Percentiles rank a stretch among this genome's conserved stretches.
phyloP scores from a whole-genome alignment of 176 grass and related monocot species.

The Tillandsia leiboldiana region DNA sequence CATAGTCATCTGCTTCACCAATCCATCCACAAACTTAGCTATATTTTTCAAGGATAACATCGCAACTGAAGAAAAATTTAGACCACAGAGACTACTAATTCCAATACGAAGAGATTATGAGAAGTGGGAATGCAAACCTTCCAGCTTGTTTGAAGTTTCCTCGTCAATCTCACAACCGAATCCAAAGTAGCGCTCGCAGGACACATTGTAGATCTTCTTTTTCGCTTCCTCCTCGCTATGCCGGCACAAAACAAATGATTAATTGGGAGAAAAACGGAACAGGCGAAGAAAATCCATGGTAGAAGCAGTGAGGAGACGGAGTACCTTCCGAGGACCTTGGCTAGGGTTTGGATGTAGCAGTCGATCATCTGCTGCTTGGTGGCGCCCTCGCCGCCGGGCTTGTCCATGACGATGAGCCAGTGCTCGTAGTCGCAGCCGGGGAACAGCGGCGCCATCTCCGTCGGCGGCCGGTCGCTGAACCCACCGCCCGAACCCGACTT shows the following conservation, averaged over 20 bases:
- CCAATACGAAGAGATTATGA: not conserved
- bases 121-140: constrained; percentile 30
- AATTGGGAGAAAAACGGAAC: not conserved
- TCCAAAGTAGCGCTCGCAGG: constrained; percentile 88
- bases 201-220: constrained; percentile 92
- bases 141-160: constrained; percentile 77
- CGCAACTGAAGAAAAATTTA: too few relatives aligned
- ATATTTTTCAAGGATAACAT: too few relatives aligned
- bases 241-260: not conserved
- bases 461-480: constrained; percentile 59
- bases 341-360: constrained; percentile 88
- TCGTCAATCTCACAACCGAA: constrained; percentile 94
- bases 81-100: not conserved
- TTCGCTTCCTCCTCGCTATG: constrained; percentile 88
- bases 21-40: too few relatives aligned
- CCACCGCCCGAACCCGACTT: constrained; percentile 34
- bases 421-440: constrained; percentile 96
- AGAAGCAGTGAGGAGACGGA: not conserved
- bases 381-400: constrained; percentile 72
- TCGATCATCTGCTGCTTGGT: constrained; percentile 96
- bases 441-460: constrained; percentile 86
- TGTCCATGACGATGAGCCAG: constrained; percentile 99
- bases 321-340: constrained; percentile 89
- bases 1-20: too few relatives aligned
- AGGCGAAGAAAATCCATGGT: too few relatives aligned